Evolutionary conservation across 352 stramenopile species (phyloP).

Genomic region (Phytophthora pistaciae): DNA sequence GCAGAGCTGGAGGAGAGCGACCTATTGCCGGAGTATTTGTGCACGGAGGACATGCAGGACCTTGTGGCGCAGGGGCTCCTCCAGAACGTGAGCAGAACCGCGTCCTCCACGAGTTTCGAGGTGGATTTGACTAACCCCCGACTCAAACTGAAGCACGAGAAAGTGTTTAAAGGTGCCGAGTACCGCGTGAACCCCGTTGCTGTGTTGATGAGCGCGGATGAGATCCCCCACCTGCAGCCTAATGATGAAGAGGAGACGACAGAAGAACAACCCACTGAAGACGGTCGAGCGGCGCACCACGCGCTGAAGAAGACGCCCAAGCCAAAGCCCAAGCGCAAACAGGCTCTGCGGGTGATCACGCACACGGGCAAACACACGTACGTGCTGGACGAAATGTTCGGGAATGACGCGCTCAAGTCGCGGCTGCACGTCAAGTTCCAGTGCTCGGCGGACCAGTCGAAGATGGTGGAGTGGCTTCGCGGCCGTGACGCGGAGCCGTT

Average conservation of each 20-base stretch:
- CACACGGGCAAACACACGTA: constrained; percentile 34
- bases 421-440: constrained; percentile 60
- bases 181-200: constrained; percentile 67
- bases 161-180: constrained; percentile 39
- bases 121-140: constrained; percentile 39
- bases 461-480: constrained; percentile 68
- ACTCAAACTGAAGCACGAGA: constrained; percentile 45
- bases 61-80: constrained; percentile 12
- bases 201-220: constrained; percentile 44
- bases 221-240: constrained; percentile 34
- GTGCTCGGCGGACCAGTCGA: constrained; percentile 54
- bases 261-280: neutral
- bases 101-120: constrained; percentile 18
- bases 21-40: constrained; percentile 48
- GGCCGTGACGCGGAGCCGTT: constrained; percentile 25
- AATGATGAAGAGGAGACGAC: neutral
- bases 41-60: constrained; percentile 30
- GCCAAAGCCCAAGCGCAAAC: constrained; percentile 43
- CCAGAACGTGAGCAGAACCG: neutral
- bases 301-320: constrained; percentile 45
- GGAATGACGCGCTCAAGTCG: constrained; percentile 33
- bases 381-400: constrained; percentile 45
- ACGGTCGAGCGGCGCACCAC: constrained; percentile 19
- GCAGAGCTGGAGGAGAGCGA: constrained; percentile 29
- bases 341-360: constrained; percentile 1